phyloP scores from a whole-genome alignment of 202 grass and related monocot genomes.

The Panicum virgatum region DNA sequence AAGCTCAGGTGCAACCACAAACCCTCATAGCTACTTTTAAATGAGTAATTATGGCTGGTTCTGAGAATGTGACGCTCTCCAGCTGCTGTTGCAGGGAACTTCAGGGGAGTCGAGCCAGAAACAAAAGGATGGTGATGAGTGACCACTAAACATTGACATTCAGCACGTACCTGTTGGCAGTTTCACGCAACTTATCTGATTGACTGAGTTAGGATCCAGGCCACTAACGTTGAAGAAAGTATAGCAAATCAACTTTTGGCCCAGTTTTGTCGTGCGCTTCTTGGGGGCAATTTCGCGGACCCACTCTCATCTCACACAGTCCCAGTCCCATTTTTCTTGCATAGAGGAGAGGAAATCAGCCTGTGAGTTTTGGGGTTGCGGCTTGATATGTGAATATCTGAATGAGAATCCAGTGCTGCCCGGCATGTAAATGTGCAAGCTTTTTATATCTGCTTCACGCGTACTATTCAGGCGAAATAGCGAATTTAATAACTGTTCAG shows the following conservation, averaged over 20 bases:
- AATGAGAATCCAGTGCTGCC: not conserved
- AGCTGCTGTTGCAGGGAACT: conserved; percentile 18
- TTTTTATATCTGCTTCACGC: not conserved
- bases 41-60: not conserved
- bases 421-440: not conserved
- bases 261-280: not conserved
- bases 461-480: not conserved
- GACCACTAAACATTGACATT: not conserved
- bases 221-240: conserved; percentile 1
- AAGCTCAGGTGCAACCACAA: conserved; percentile 48
- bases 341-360: not conserved
- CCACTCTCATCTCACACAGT: not conserved
- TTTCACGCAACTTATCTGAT: not conserved
- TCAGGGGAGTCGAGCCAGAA: conserved; percentile 25
- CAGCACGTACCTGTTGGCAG: conserved; percentile 14
- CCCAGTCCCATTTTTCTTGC: not conserved
- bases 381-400: not conserved
- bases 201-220: not conserved
- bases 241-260: not conserved
- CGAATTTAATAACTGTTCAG: not conserved
- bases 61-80: not conserved
- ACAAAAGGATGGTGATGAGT: not conserved
- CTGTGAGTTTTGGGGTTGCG: not conserved
- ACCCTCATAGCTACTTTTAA: not conserved
- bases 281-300: not conserved